A percentile compares a stretch with the other conserved stretches of the same genome.
Conservation (phyloP, 1,284 basidiomycete genomes). For the Ganoderma lucidum region DNA sequence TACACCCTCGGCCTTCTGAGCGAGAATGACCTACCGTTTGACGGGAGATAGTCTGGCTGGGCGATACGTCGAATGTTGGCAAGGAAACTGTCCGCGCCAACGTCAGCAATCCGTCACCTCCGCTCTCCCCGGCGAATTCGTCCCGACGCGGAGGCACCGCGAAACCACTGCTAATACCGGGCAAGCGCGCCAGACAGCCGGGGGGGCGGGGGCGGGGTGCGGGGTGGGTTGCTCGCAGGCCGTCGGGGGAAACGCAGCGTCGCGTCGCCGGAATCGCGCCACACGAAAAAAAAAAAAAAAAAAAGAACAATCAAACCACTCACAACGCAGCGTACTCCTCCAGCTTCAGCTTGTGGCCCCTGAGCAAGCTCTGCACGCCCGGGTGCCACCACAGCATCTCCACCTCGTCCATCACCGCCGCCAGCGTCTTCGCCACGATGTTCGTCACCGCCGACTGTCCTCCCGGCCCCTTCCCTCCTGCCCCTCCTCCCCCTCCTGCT, state of each 20-base stretch:
- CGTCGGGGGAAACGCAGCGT: too few relatives aligned
- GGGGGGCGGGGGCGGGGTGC: too few relatives aligned
- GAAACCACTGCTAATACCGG: too few relatives aligned
- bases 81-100: slow-evolving; percentile 61
- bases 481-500: slow-evolving; percentile 26
- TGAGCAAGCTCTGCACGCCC: slow-evolving; percentile 63
- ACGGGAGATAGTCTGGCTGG: slow-evolving; percentile 72
- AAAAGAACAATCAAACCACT: too few relatives aligned
- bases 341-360: slow-evolving; percentile 65
- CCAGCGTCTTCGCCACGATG: slow-evolving; percentile 64
- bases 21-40: slow-evolving; percentile 56
- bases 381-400: slow-evolving; percentile 73
- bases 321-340: slow-evolving; percentile 83
- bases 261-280: too few relatives aligned
- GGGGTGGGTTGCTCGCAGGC: too few relatives aligned
- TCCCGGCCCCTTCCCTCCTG: slow-evolving; percentile 39
- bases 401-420: slow-evolving; percentile 56
- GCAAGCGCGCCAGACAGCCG: too few relatives aligned
- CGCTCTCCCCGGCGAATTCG: neutral
- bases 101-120: slow-evolving; percentile 16
- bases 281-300: neutral
- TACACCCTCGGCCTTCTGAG: neutral
- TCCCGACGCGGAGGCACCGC: slow-evolving; percentile 1
- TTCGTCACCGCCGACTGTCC: slow-evolving; percentile 50
- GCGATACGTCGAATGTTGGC: slow-evolving; percentile 70